Evolutionary conservation across 192 early-diverging fungal species (phyloP).

Genomic region (Radiomyces spectabilis): DNA sequence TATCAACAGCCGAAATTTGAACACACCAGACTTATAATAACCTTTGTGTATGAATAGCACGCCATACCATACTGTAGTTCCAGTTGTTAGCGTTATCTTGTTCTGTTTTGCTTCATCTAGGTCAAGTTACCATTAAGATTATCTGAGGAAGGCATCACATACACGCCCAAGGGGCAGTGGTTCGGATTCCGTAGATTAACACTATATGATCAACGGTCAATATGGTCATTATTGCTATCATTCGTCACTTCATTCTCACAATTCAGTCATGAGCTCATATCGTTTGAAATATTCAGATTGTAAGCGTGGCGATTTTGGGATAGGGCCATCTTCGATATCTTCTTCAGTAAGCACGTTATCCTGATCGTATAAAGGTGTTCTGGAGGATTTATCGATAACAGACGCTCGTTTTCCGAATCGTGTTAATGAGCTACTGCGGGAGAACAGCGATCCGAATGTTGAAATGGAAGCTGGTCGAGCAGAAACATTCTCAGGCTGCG

Average conservation of each 20-base stretch:
- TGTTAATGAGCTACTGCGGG: too few relatives aligned
- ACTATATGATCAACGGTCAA: slow-evolving; percentile 23
- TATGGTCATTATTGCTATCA: not conserved
- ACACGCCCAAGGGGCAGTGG: slow-evolving; percentile 84
- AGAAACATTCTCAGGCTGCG: too few relatives aligned
- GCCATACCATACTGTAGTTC: slow-evolving; percentile 65
- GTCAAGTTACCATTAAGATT: slow-evolving; percentile 44
- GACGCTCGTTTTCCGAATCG: too few relatives aligned
- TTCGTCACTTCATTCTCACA: slow-evolving; percentile 30
- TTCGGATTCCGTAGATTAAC: slow-evolving; percentile 66
- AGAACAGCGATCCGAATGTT: too few relatives aligned
- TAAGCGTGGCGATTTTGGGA: too few relatives aligned
- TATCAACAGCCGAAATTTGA: slow-evolving; percentile 80
- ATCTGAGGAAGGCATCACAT: slow-evolving; percentile 73
- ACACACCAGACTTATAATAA: slow-evolving; percentile 82
- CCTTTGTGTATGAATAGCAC: slow-evolving; percentile 85
- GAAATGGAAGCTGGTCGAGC: too few relatives aligned
- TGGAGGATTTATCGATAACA: too few relatives aligned
- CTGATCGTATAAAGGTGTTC: too few relatives aligned
- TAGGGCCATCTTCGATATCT: too few relatives aligned
- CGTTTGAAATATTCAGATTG: slow-evolving; percentile 49
- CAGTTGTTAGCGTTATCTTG: not conserved
- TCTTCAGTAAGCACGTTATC: too few relatives aligned
- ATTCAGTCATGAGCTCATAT: slow-evolving; percentile 69
- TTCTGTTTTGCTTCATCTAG: not conserved